These are phyloP conservation scores for Podospora conica DNA, from an alignment of 495 filamentous ascomycete genomes.

Conservation along the genomic window DNA sequence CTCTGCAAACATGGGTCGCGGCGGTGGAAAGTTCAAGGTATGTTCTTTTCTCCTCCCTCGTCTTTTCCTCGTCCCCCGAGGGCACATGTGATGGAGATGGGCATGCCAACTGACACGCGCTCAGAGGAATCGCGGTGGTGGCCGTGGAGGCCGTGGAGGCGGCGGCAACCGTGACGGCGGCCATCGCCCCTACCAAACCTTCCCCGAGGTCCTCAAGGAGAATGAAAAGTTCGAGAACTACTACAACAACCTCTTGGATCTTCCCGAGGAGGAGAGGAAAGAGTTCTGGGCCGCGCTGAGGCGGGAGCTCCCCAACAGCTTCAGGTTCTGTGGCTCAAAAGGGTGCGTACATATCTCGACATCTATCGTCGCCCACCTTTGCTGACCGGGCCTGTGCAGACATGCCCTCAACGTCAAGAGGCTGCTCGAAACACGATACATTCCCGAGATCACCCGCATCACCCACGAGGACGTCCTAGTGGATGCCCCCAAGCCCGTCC, in stretches of 20 bases:
- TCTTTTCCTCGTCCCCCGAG: not conserved
- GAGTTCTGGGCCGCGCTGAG: slow-evolving; percentile 77
- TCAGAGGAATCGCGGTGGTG: slow-evolving; percentile 19
- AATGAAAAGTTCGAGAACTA: slow-evolving; percentile 76
- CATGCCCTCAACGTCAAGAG: slow-evolving; percentile 85
- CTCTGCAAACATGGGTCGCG: slow-evolving; percentile 12
- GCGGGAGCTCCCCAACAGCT: slow-evolving; percentile 87
- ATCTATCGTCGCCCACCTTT: not conserved
- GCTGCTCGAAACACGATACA: slow-evolving; percentile 75
- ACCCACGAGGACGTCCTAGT: slow-evolving; percentile 70
- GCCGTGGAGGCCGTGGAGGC: slow-evolving; percentile 18
- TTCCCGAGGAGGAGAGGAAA: slow-evolving; percentile 65
- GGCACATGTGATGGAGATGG: not conserved
- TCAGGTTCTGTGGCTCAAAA: slow-evolving; percentile 91
- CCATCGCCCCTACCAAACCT: slow-evolving; percentile 38
- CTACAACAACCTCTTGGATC: slow-evolving; percentile 69
- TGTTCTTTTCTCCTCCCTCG: not conserved
- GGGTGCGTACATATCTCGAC: slow-evolving; percentile 41
- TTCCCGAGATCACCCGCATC: slow-evolving; percentile 82
- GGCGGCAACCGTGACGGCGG: slow-evolving; percentile 14
- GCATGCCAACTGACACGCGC: not conserved
- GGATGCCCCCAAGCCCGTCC: slow-evolving; percentile 69
- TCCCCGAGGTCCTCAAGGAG: slow-evolving; percentile 55
- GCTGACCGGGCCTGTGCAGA: slow-evolving; percentile 31
- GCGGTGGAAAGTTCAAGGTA: slow-evolving; percentile 17